Conservation (phyloP, 768 basidiomycete species). For the Lyophyllum atratum region DNA sequence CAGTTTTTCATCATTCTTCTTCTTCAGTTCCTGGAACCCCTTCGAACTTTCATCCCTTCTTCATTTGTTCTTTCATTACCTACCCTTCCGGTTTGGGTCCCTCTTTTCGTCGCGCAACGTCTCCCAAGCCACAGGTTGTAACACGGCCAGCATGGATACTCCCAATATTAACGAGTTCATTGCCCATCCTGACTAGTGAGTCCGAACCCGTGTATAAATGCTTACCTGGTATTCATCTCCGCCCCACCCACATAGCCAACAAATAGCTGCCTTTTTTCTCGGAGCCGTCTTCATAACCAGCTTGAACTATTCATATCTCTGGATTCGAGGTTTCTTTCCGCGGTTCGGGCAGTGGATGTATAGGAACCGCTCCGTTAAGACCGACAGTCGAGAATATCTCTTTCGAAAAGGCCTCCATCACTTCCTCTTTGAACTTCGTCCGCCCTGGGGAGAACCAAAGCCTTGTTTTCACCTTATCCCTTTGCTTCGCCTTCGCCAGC, state of each 20-base stretch:
- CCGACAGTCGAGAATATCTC: constrained; percentile 9
- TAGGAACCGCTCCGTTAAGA: background rate
- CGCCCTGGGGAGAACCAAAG: constrained; percentile 1
- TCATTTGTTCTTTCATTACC: no score
- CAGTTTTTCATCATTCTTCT: background rate
- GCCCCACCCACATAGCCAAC: constrained; percentile 6
- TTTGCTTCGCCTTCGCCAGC: constrained; percentile 17
- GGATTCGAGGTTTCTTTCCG: constrained; percentile 9
- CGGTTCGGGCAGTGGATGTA: constrained; percentile 3
- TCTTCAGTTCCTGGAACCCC: background rate
- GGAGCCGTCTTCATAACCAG: constrained; percentile 18
- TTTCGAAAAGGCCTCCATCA: constrained; percentile 8
- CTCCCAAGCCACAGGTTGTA: background rate
- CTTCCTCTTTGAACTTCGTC: background rate
- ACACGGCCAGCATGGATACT: background rate
- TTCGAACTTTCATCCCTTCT: background rate
- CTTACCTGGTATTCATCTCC: background rate
- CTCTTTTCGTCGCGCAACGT: background rate
- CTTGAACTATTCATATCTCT: constrained; percentile 13
- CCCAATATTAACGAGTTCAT: constrained; percentile 11
- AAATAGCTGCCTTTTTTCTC: constrained; percentile 17
- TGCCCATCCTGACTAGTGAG: constrained; percentile 16
- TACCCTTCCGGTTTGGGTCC: constrained; percentile 6
- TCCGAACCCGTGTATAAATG: no score
- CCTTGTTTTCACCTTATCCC: constrained; percentile 14